These are phyloP conservation scores for Schizopora paradoxa DNA, from an alignment of 1,284 basidiomycete species.

Conservation along the genomic window DNA sequence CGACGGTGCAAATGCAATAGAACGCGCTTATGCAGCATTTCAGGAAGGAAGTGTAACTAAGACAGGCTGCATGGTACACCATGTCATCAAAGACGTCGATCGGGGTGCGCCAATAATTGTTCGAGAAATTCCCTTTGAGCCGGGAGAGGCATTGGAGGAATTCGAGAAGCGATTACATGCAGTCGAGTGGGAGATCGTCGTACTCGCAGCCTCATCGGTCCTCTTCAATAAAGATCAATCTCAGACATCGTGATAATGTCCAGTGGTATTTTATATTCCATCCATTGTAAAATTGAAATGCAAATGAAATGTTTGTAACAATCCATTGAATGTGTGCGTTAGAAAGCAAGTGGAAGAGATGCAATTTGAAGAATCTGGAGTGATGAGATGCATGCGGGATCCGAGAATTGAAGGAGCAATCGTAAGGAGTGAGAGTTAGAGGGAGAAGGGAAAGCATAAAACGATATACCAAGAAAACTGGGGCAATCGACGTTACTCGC, in stretches of 20 bases:
- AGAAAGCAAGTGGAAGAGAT: background rate
- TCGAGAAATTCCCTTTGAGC: slow-evolving; percentile 67
- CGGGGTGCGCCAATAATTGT: slow-evolving; percentile 85
- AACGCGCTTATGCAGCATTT: slow-evolving; percentile 86
- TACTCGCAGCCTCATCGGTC: slow-evolving; percentile 71
- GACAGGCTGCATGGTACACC: slow-evolving; percentile 93
- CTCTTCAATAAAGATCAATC: no score
- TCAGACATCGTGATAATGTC: no score
- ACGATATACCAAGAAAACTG: no score
- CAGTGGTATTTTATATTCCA: background rate
- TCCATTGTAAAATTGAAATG: background rate
- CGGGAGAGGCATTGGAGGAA: slow-evolving; percentile 69
- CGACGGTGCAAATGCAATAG: slow-evolving; percentile 88
- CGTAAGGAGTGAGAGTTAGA: background rate
- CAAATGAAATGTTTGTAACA: slow-evolving; percentile 8
- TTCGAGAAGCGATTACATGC: slow-evolving; percentile 80
- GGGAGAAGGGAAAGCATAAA: no score
- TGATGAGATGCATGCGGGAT: background rate
- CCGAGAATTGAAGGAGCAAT: background rate
- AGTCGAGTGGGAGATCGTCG: slow-evolving; percentile 89
- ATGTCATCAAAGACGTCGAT: slow-evolving; percentile 92
- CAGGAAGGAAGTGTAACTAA: slow-evolving; percentile 70
- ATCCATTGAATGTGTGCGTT: background rate
- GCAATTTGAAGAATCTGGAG: background rate
- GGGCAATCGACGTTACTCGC: slow-evolving; percentile 5